Evolutionary conservation across 805 yeast species (phyloP), one percentile per base, ranked within the genome.

Genomic region (Allodekkera sacchari): DNA sequence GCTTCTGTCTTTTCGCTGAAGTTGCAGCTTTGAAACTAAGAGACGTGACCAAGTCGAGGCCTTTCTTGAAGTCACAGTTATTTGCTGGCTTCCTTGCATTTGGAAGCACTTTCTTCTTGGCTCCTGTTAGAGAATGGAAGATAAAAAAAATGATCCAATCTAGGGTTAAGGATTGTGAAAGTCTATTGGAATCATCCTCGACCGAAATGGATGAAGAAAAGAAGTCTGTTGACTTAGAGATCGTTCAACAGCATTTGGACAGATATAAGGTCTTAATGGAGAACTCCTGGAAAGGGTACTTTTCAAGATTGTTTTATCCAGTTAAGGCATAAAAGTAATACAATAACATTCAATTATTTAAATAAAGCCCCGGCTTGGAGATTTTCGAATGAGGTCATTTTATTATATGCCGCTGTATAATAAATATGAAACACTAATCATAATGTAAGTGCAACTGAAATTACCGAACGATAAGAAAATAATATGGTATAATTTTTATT

Each of bases 11-110:
- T 29, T 39, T 47, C 24, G 39, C 52, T 15, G 61, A 55, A 36
- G 52, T 50, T 22, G 51, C 50, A 10, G 58, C 55, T 0, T 37
- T 55, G 31, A 41, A 42, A 11, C 32, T 55, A 30, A 33, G 57
- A 28, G 36, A 45, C 12, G 23, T 30, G 14, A n/a, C 21, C 2
- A 21, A 35, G 5, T 5, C 42, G 3, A 43, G 32, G 14, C 82
- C 83, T 3, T 78, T 68, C 42, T 52, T 70, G 22, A 66, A 77
- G 41, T 64, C 80, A 2, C 84, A 77, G 44, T 60, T 76, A 2
- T 76, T 74, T 47, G 66, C 74, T 4, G 84, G 82, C 3, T 50
- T 68, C 28, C 68, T 66, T 39, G 45, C 66, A n/a, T 52, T 52
- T 8, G 68, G 68, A 0, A 45, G 66, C 8, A 5, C 71, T 3